These are phyloP conservation scores for Hypoxylon sp. DNA, from an alignment of 2,329 filamentous ascomycete species.

Conservation along the genomic window DNA sequence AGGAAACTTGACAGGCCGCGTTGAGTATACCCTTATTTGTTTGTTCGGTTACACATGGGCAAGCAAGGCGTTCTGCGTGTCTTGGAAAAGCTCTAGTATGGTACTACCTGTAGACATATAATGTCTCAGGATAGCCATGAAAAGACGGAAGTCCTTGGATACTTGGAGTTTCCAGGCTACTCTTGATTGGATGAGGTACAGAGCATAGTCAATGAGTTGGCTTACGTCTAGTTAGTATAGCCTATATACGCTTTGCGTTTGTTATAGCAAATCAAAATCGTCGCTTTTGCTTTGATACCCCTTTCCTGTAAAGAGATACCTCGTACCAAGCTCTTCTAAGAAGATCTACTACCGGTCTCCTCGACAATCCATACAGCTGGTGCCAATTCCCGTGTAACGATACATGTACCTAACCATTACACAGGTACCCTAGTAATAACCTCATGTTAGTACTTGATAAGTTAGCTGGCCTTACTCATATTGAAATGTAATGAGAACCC, in stretches of 20 bases:
- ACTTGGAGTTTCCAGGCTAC: background rate
- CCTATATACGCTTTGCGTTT: background rate
- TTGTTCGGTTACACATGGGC: conserved; percentile 5
- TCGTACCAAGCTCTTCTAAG: background rate
- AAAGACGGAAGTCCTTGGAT: background rate
- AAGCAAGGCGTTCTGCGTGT: conserved; percentile 29
- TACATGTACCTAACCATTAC: no score
- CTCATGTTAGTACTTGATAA: background rate
- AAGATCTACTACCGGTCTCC: no score
- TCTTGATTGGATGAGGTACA: background rate
- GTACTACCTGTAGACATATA: background rate
- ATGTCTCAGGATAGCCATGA: background rate
- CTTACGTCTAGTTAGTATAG: background rate
- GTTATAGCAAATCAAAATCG: background rate
- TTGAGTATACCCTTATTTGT: background rate
- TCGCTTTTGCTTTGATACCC: background rate
- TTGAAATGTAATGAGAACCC: background rate
- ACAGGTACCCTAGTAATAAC: background rate
- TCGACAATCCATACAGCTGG: no score
- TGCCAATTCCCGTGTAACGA: no score
- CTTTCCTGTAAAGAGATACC: background rate
- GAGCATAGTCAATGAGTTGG: background rate
- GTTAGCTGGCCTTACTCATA: background rate
- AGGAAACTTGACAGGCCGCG: background rate
- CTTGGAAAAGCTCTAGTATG: background rate